A percentile compares a stretch with the other conserved stretches of the same genome.
Conservation (phyloP, 495 filamentous ascomycete species). For the Apodospora peruviana region DNA sequence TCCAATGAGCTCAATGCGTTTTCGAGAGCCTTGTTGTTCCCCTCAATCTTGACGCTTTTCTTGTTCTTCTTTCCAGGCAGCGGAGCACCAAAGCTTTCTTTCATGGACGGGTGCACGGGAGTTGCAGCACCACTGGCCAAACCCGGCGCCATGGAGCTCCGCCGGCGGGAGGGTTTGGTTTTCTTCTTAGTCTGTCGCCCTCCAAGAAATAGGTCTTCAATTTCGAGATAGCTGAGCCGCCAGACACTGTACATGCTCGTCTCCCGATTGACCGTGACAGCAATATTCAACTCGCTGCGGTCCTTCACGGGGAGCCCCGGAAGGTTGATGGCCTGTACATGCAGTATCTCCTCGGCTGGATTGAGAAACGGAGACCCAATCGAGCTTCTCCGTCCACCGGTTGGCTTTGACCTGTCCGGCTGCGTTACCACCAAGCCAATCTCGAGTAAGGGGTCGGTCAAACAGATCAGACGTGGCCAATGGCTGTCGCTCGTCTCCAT, state of each 20-base stretch:
- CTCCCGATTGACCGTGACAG: slow-evolving; percentile 74
- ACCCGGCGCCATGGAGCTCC: slow-evolving; percentile 81
- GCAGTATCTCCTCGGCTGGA: slow-evolving; percentile 71
- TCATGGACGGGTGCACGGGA: slow-evolving; percentile 53
- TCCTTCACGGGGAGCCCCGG: slow-evolving; percentile 6
- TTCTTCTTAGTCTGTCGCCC: slow-evolving; percentile 38
- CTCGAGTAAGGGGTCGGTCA: slow-evolving; percentile 83
- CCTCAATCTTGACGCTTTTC: slow-evolving; percentile 32
- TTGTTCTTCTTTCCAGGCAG: slow-evolving; percentile 39
- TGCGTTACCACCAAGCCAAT: slow-evolving; percentile 73
- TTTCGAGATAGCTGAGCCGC: slow-evolving; percentile 63
- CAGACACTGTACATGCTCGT: slow-evolving; percentile 72
- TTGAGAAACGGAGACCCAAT: slow-evolving; percentile 45
- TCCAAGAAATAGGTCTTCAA: slow-evolving; percentile 49
- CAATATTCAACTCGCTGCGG: slow-evolving; percentile 55
- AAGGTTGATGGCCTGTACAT: slow-evolving; percentile 45
- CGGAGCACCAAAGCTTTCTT: slow-evolving; percentile 45
- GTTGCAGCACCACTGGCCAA: slow-evolving; percentile 75
- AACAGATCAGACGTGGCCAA: slow-evolving; percentile 73
- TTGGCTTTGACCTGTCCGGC: slow-evolving; percentile 21
- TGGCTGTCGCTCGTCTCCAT: slow-evolving; percentile 46
- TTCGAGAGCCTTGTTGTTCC: slow-evolving; percentile 47
- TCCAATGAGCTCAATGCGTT: slow-evolving; percentile 61
- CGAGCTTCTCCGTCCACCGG: slow-evolving; percentile 11
- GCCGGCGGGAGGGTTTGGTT: slow-evolving; percentile 55